Percentiles rank a stretch among this genome's conserved stretches.
phyloP scores from a whole-genome alignment of 345 rosid species.

The Hypericum androsaemum region DNA sequence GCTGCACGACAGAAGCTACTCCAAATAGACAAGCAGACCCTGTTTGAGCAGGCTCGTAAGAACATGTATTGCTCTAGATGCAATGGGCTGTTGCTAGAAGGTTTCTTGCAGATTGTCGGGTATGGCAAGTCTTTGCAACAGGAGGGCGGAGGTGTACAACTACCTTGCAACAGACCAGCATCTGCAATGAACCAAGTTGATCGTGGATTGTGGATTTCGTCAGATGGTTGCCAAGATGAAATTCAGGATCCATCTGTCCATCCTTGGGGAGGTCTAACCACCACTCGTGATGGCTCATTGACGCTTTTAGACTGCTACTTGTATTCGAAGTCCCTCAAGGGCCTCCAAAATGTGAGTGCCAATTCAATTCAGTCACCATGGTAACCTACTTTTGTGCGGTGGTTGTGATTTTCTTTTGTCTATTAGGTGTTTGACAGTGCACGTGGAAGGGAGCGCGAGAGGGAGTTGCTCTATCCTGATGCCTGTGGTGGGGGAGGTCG shows the following conservation, averaged over 20 bases:
- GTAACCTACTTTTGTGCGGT: slow-evolving; percentile 1
- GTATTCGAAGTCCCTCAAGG: slow-evolving; percentile 57
- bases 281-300: slow-evolving; percentile 68
- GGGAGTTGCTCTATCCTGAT: slow-evolving; percentile 92
- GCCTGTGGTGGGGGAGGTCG: slow-evolving; percentile 98
- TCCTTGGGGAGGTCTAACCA: slow-evolving; percentile 91
- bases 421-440: slow-evolving; percentile 91
- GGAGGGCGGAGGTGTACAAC: slow-evolving; percentile 37
- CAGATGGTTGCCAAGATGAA: slow-evolving; percentile 42
- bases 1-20: slow-evolving; percentile 64
- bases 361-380: background rate
- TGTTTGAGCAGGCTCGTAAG: slow-evolving; percentile 94
- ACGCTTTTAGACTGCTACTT: slow-evolving; percentile 76
- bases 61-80: slow-evolving; percentile 96
- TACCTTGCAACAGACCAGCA: slow-evolving; percentile 27
- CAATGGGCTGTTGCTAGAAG: slow-evolving; percentile 81
- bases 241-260: slow-evolving; percentile 70
- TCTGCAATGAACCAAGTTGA: slow-evolving; percentile 31
- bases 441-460: slow-evolving; percentile 78
- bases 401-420: slow-evolving; percentile 30
- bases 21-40: slow-evolving; percentile 70
- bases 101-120: slow-evolving; percentile 70
- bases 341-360: slow-evolving; percentile 64
- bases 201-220: slow-evolving; percentile 19
- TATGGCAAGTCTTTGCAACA: slow-evolving; percentile 65